Conservation (phyloP, 371 early-diverging fungal species). For the Dipsacomyces acuminosporus region DNA sequence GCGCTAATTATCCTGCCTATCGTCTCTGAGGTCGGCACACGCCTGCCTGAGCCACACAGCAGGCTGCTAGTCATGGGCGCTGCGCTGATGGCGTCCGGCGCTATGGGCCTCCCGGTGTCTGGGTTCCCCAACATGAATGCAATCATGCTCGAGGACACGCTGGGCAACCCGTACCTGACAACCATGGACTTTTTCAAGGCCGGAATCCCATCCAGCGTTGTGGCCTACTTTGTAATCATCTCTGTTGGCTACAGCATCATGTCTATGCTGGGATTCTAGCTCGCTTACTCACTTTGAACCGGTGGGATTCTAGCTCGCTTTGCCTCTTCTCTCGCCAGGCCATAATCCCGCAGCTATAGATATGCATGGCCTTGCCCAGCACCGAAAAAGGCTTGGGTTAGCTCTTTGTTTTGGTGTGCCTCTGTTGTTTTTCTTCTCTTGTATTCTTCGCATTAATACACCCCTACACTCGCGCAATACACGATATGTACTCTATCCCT, state of each 20-base stretch:
- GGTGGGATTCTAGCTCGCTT: slow-evolving; percentile 50
- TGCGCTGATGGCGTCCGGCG: slow-evolving; percentile 77
- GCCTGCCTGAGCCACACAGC: slow-evolving; percentile 65
- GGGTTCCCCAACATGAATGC: slow-evolving; percentile 98
- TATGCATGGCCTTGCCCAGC: too few species aligned
- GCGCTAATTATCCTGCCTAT: slow-evolving; percentile 80
- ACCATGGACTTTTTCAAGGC: slow-evolving; percentile 80
- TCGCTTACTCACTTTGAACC: neutral
- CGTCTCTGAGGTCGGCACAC: slow-evolving; percentile 61
- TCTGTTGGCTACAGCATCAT: slow-evolving; percentile 73
- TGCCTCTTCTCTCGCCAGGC: slow-evolving; percentile 3
- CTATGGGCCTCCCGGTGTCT: slow-evolving; percentile 92
- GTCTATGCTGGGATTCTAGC: slow-evolving; percentile 54
- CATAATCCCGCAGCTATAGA: too few species aligned
- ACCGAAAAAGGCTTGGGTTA: too few species aligned
- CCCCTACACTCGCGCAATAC: too few species aligned
- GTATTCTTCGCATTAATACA: too few species aligned
- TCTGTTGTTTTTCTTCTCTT: too few species aligned
- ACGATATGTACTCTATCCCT: too few species aligned
- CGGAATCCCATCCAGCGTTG: slow-evolving; percentile 73
- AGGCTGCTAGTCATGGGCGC: slow-evolving; percentile 83
- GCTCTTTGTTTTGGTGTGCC: too few species aligned
- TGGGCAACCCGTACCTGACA: slow-evolving; percentile 79
- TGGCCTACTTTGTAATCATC: slow-evolving; percentile 66
- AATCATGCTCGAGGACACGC: slow-evolving; percentile 84